Evolutionary conservation across 192 early-diverging fungal species (phyloP), one percentile per base, ranked within the genome.

Genomic region (Entomortierella beljakovae): DNA sequence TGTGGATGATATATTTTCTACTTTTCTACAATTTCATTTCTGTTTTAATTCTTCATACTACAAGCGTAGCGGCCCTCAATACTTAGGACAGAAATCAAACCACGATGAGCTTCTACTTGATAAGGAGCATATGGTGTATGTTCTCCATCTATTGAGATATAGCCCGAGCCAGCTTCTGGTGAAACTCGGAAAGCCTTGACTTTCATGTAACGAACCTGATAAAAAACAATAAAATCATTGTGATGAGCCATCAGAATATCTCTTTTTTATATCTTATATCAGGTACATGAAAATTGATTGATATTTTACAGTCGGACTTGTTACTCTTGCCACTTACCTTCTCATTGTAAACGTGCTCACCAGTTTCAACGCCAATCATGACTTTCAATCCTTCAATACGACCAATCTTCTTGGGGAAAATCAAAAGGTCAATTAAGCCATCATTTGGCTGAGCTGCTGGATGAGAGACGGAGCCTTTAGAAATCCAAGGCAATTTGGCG

Each of bases 101-200:
- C 61, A 37, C 82, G 77, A 68, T 88, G 88, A 10, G 87, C 85
- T 57, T 89, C 84, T 16, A 87, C 86, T 54, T 89, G 88, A 50
- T 87, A 86, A 16, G 88, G 85, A 26, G 80, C 69, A 34, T 74
- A 71, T 1, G 85, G 83, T 23, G 83, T 81, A 49, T 82, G 85
- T 42, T 89, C 88, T 1, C 88, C 88, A 67, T 89, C 88, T 68
- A 89, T 83, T 2, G 86, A 77, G 3, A 89, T 70, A 57, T 81
- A 88, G 1, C 81, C 81, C 1, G 69, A 57, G 11, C 63, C n/a
- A 22, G 55, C 49, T 29, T 73, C 57, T 3, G 88, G 88, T 3
- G 65, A 80, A n/a, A 89, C 55, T 26, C 88, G 79, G 68, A 86
- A 88, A 6, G 86, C 88, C 25, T 83, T 81, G 31, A 89, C 70